These are phyloP conservation scores for Dictyostelium firmibasis DNA, from an alignment of 78 protist species.

Conservation along the genomic window DNA sequence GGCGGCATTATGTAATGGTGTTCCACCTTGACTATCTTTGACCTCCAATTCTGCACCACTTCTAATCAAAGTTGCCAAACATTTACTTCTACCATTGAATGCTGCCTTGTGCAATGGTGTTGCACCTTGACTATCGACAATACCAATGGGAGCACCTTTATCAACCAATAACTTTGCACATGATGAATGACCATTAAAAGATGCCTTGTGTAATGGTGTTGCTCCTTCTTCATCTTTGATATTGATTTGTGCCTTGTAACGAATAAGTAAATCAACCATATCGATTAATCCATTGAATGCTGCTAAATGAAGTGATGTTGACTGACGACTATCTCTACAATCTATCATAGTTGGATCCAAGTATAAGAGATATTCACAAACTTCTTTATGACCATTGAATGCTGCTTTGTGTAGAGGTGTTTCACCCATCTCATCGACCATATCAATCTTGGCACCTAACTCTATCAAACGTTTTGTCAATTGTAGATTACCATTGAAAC, in stretches of 20 bases:
- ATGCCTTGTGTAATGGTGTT: conserved; percentile 78
- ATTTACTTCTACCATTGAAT: conserved; percentile 63
- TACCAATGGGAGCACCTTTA: conserved; percentile 49
- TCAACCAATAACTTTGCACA: conserved; percentile 65
- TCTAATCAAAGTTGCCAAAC: conserved; percentile 57
- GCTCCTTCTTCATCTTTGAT: conserved; percentile 81
- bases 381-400: conserved; percentile 79
- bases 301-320: conserved; percentile 85
- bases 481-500: conserved; percentile 54
- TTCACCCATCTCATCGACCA: conserved; percentile 81
- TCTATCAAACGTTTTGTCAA: conserved; percentile 45
- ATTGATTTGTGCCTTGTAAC: conserved; percentile 24
- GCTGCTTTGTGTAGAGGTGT: conserved; percentile 83
- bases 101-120: conserved; percentile 85
- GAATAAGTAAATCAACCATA: conserved; percentile 58
- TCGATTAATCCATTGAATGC: conserved; percentile 72
- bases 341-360: conserved; percentile 21
- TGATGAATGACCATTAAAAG: conserved; percentile 70
- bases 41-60: conserved; percentile 62
- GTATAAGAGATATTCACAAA: conserved; percentile 40
- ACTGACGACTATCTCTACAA: conserved; percentile 56
- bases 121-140: conserved; percentile 75
- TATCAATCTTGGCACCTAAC: conserved; percentile 69
- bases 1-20: conserved; percentile 83
- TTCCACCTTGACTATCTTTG: conserved; percentile 82